These are phyloP conservation scores for Penicillium sp. DNA, from an alignment of 2,329 filamentous ascomycete species.

Conservation along the genomic window DNA sequence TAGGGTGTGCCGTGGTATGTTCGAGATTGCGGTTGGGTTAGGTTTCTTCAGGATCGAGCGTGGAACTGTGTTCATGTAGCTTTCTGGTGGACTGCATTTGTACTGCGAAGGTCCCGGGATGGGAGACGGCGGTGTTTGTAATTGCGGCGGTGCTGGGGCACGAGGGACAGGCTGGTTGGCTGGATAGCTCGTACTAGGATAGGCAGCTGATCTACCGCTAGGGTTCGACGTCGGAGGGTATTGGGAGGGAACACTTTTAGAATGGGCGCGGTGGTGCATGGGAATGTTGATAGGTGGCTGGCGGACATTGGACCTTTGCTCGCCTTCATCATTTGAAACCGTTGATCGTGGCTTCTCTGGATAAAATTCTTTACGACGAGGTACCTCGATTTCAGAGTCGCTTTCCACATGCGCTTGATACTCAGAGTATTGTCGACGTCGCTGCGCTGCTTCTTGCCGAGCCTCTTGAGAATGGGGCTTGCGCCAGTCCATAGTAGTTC, in stretches of 20 bases:
- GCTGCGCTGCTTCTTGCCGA: conserved; percentile 28
- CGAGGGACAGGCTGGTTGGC: conserved; percentile 9
- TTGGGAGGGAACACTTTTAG: conserved; percentile 13
- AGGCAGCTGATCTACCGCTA: conserved; percentile 6
- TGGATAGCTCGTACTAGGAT: conserved; percentile 11
- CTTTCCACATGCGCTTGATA: conserved; percentile 40
- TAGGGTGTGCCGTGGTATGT: conserved; percentile 12
- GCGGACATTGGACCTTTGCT: conserved; percentile 10
- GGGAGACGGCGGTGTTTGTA: neutral
- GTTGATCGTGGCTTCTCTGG: conserved; percentile 5
- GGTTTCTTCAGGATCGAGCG: conserved; percentile 16
- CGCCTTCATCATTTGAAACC: conserved; percentile 18
- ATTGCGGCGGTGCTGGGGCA: conserved; percentile 1
- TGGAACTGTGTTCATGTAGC: conserved; percentile 7
- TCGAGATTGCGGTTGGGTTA: conserved; percentile 7
- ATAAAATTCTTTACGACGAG: conserved; percentile 6
- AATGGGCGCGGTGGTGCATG: conserved; percentile 9
- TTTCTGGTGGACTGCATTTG: conserved; percentile 7
- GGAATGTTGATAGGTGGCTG: conserved; percentile 5
- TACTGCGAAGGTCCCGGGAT: conserved; percentile 6
- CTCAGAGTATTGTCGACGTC: conserved; percentile 32
- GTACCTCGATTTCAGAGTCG: conserved; percentile 28
- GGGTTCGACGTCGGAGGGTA: conserved; percentile 5
- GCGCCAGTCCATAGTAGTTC: conserved; percentile 36
- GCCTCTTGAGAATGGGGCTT: conserved; percentile 39